Conservation (phyloP, 1,139 yeast genomes). For the Tardiomyces depauwii region DNA sequence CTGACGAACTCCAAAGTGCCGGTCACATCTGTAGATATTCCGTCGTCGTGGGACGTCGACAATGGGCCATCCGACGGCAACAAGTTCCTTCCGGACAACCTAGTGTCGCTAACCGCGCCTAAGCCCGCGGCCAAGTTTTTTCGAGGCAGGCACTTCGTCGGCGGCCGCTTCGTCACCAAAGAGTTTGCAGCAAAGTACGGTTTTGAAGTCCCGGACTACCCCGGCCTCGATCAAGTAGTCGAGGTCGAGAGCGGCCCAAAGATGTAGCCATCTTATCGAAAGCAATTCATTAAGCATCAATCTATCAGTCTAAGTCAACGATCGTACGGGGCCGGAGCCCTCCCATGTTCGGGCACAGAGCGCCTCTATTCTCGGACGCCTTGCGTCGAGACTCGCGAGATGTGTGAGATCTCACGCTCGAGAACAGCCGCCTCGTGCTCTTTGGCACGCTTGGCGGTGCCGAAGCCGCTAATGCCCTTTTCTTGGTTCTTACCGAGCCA, state of each 20-base stretch:
- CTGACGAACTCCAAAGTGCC: constrained; percentile 38
- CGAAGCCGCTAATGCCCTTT: constrained; percentile 30
- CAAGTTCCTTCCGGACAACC: constrained; percentile 42
- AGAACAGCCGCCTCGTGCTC: not conserved
- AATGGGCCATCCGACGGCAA: constrained; percentile 51
- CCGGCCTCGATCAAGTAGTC: constrained; percentile 9
- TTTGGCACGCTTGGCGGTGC: constrained; percentile 24
- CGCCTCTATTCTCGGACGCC: too few relatives aligned
- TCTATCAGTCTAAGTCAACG: too few relatives aligned
- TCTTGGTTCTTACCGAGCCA: constrained; percentile 34
- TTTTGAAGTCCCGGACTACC: constrained; percentile 47
- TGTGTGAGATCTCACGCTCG: not conserved
- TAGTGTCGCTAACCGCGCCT: constrained; percentile 87
- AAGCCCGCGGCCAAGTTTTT: constrained; percentile 67
- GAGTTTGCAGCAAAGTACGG: constrained; percentile 62
- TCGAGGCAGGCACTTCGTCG: constrained; percentile 56
- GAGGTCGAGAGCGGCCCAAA: not conserved
- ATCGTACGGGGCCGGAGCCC: too few relatives aligned
- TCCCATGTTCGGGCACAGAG: too few relatives aligned
- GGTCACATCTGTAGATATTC: constrained; percentile 77
- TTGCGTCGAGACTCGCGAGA: not conserved
- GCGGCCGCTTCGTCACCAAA: constrained; percentile 72
- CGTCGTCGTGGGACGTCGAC: constrained; percentile 97
- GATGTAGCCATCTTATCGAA: too few relatives aligned
- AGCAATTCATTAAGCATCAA: too few relatives aligned